Percentiles rank a stretch among this genome's conserved stretches.
Evolutionary conservation across 257 asterid genomes (phyloP).

Genomic region (Buddleja alternifolia): DNA sequence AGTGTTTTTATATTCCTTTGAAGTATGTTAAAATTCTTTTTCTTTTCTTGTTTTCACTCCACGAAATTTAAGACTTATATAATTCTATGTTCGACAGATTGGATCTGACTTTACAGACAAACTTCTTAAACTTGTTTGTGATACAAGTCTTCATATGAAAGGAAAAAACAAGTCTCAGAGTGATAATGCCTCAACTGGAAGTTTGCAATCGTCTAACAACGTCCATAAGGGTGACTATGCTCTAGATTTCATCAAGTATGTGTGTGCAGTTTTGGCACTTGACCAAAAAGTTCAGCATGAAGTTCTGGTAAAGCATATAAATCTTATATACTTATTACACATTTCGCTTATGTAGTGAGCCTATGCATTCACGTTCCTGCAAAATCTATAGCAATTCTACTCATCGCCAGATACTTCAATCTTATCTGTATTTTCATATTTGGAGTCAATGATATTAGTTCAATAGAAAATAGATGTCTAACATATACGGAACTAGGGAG

Average conservation of each 20-base stretch:
- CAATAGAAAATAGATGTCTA: slow-evolving; percentile 2
- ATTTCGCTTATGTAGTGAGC: no score
- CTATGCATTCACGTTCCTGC: no score
- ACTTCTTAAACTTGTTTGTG: slow-evolving; percentile 80
- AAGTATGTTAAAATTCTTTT: slow-evolving; percentile 5
- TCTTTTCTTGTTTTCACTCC: neutral
- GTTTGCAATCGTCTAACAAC: slow-evolving; percentile 43
- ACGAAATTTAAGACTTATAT: slow-evolving; percentile 10
- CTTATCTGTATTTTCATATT: neutral
- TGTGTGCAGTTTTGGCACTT: slow-evolving; percentile 90
- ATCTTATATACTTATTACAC: no score
- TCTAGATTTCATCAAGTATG: slow-evolving; percentile 88
- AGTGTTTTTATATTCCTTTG: neutral
- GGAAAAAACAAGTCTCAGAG: slow-evolving; percentile 49
- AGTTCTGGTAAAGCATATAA: slow-evolving; percentile 70
- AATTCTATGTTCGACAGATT: slow-evolving; percentile 56
- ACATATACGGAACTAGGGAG: neutral
- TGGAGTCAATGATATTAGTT: neutral
- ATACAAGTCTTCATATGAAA: slow-evolving; percentile 66
- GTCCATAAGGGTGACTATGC: slow-evolving; percentile 72
- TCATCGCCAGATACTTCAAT: neutral
- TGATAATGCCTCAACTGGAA: slow-evolving; percentile 41
- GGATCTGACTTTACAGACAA: slow-evolving; percentile 79
- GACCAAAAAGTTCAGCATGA: slow-evolving; percentile 96
- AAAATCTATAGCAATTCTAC: no score